Conservation (phyloP, 1,139 yeast genomes). For the Candida buenavistaensis region DNA sequence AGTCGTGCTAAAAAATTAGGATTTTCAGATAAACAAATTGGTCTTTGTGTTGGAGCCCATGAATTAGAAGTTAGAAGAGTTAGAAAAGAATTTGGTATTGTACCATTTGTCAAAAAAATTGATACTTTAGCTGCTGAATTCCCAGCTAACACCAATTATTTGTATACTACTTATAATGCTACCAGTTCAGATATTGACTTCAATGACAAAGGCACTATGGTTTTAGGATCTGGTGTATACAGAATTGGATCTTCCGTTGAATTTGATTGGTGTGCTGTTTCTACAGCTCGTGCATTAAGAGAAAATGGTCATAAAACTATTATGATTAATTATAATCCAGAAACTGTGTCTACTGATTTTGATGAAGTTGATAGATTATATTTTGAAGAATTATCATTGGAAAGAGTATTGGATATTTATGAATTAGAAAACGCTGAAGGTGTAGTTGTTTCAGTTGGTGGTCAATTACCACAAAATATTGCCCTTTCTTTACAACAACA, state of each 20-base stretch:
- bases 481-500: slow-evolving; percentile 80
- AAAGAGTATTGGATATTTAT: slow-evolving; percentile 95
- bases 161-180: slow-evolving; percentile 95
- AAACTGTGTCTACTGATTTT: slow-evolving; percentile 96
- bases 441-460: slow-evolving; percentile 95
- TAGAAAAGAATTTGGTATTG: slow-evolving; percentile 75
- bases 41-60: slow-evolving; percentile 83
- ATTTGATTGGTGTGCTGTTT: slow-evolving; percentile 99
- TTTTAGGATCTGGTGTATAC: slow-evolving; percentile 97
- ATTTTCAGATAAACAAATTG: slow-evolving; percentile 93
- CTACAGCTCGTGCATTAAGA: slow-evolving; percentile 93
- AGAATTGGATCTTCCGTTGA: slow-evolving; percentile 98
- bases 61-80: slow-evolving; percentile 87
- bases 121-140: slow-evolving; percentile 98
- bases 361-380: slow-evolving; percentile 97
- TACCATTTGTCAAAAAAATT: slow-evolving; percentile 93
- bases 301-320: slow-evolving; percentile 85
- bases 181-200: slow-evolving; percentile 80
- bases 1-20: slow-evolving; percentile 88
- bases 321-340: slow-evolving; percentile 98
- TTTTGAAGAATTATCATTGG: slow-evolving; percentile 92
- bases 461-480: slow-evolving; percentile 96
- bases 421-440: slow-evolving; percentile 89
- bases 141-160: slow-evolving; percentile 95
- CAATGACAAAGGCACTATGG: slow-evolving; percentile 90